Evolutionary conservation across 768 basidiomycete genomes (phyloP), one percentile per base, ranked within the genome.

Genomic region (Dioszegia crocea): DNA sequence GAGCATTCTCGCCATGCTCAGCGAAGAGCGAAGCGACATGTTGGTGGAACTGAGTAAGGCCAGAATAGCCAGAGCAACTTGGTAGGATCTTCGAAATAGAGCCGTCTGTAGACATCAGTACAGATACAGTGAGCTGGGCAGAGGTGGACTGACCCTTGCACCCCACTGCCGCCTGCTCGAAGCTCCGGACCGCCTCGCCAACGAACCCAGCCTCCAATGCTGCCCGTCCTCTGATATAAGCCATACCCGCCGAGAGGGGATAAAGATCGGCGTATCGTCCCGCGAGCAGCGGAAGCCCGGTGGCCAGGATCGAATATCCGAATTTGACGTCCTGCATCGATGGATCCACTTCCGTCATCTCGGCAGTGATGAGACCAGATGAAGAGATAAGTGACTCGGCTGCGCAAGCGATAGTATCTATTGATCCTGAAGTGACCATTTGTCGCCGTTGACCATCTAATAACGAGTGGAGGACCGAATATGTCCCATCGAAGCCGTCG

Each of bases 11-110:
- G 30, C 78, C 79, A 23, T 79, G 80, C 47, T 81, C 78, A 65
- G 85, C 87, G 80, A 91, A 96, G 10, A 93, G 78, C n/a, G 82
- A 77, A 17, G 86, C 83, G 36, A 83, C 82, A 75, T 91, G 89
- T 27, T 85, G 76, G 78, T 91, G 92, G 79, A 88, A 94, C 9
- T 81, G 79, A 67, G 85, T 84, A 53, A 84, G 81, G 4, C 55
- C 67, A 24, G 53, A 48, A 2, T 39, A 21, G 0, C 60, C 69
- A 14, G n/a, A 11, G 21, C 51, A 52, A 2, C 33, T 44, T 16
- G 52, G 46, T 1, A 63, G 27, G 26, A 64, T 59, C 4, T 55
- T 19, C 12, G 33, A 23, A 2, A 68, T 50, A 6, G 64, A 64
- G 17, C 59, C 68, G 51, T 69, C 71, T 70, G 39, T 26, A 14